Conservation (phyloP, 306 rosid genomes). For the Quercus cerris region DNA sequence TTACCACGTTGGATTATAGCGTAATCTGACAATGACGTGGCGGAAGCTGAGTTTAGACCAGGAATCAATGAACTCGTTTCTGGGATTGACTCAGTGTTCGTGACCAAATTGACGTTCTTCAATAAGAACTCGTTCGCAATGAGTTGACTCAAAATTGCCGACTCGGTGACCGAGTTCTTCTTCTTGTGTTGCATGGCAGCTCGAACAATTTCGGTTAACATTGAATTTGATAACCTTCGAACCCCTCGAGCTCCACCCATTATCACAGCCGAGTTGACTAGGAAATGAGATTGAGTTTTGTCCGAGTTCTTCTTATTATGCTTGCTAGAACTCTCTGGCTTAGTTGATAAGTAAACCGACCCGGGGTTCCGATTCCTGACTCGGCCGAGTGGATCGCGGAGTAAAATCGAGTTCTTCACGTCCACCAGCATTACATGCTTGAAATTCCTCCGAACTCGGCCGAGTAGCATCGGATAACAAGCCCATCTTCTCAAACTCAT, state of each 20-base stretch:
- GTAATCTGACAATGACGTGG: constrained; percentile 31
- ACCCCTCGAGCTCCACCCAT: constrained; percentile 84
- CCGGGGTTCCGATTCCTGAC: constrained; percentile 54
- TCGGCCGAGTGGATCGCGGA: constrained; percentile 58
- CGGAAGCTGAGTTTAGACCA: constrained; percentile 21
- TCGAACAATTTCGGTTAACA: constrained; percentile 58
- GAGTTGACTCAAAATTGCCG: constrained; percentile 62
- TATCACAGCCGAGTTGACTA: constrained; percentile 43
- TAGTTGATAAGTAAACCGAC: constrained; percentile 37
- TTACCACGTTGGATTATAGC: constrained; percentile 47
- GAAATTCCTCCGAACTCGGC: constrained; percentile 68
- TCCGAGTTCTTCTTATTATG: constrained; percentile 43
- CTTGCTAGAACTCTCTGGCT: constrained; percentile 11
- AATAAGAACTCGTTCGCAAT: constrained; percentile 35
- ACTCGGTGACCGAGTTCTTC: constrained; percentile 51
- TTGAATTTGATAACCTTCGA: constrained; percentile 52
- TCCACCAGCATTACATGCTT: constrained; percentile 67
- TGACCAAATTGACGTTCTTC: constrained; percentile 44
- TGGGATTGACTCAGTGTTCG: constrained; percentile 44
- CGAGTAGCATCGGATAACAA: constrained; percentile 82
- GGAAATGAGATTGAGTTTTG: constrained; percentile 22
- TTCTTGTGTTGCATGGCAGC: constrained; percentile 47
- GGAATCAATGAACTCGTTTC: constrained; percentile 44
- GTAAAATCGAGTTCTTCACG: constrained; percentile 34
- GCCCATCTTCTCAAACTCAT: constrained; percentile 80